Conservation (phyloP, 192 early-diverging fungal genomes). For the Pilaira anomala region DNA sequence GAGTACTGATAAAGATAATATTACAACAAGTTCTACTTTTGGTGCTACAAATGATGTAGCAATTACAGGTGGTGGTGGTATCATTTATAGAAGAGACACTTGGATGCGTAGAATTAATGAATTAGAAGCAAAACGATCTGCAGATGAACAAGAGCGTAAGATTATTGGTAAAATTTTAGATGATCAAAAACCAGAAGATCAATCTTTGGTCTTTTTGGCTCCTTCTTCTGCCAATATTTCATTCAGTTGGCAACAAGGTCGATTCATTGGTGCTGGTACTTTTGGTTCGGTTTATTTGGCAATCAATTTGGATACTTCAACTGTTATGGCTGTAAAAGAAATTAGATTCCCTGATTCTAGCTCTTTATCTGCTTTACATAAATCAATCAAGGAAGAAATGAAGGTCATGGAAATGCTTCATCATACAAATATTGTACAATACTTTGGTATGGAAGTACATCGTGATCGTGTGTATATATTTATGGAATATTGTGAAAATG, state of each 20-base stretch:
- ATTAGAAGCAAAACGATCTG: constrained; percentile 53
- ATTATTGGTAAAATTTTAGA: constrained; percentile 79
- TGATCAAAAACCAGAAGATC: constrained; percentile 70
- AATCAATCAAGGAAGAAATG: constrained; percentile 88
- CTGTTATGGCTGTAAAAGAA: constrained; percentile 91
- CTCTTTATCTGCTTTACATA: constrained; percentile 55
- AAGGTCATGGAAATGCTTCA: constrained; percentile 85
- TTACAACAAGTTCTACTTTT: constrained; percentile 34
- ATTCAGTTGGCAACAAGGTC: constrained; percentile 81
- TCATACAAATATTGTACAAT: constrained; percentile 87
- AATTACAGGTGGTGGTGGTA: constrained; percentile 8
- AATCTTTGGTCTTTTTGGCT: constrained; percentile 73
- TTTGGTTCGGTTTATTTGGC: constrained; percentile 87
- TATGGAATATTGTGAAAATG: constrained; percentile 88
- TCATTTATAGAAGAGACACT: constrained; percentile 42
- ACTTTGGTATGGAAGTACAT: constrained; percentile 90
- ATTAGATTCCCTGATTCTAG: constrained; percentile 78
- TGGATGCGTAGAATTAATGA: constrained; percentile 49
- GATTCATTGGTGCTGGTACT: constrained; percentile 81
- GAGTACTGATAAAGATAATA: constrained; percentile 27
- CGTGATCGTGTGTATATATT: constrained; percentile 86
- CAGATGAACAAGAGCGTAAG: constrained; percentile 47
- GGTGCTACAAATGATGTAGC: constrained; percentile 23
- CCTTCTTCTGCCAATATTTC: constrained; percentile 75
- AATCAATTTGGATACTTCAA: constrained; percentile 78